Conservation (phyloP, 768 basidiomycete species). For the Dacryopinax primogenitus region DNA sequence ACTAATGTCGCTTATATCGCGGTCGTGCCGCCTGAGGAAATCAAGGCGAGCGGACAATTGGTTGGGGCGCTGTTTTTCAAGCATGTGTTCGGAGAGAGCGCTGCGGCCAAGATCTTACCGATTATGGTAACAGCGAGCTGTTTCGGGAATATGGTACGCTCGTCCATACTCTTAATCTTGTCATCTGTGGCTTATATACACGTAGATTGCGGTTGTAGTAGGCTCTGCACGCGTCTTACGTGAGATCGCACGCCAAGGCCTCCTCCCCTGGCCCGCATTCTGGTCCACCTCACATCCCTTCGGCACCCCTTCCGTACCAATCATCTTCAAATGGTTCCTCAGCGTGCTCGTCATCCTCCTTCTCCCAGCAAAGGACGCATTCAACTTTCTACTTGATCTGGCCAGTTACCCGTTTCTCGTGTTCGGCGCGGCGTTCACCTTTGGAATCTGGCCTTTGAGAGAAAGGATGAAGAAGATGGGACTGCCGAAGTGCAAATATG, state of each 20-base stretch:
- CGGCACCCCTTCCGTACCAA: slow-evolving; percentile 48
- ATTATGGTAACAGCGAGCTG: slow-evolving; percentile 18
- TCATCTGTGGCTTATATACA: not conserved
- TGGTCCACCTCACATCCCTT: slow-evolving; percentile 64
- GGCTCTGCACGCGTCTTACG: slow-evolving; percentile 28
- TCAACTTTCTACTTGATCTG: slow-evolving; percentile 53
- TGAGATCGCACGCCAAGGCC: slow-evolving; percentile 58
- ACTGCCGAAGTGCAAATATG: slow-evolving; percentile 19
- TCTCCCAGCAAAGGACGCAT: slow-evolving; percentile 61
- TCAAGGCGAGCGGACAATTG: slow-evolving; percentile 48
- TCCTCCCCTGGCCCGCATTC: slow-evolving; percentile 51
- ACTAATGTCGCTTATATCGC: slow-evolving; percentile 65
- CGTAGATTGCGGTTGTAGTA: not conserved
- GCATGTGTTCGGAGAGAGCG: slow-evolving; percentile 50
- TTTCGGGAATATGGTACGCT: slow-evolving; percentile 41
- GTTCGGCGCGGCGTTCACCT: slow-evolving; percentile 23
- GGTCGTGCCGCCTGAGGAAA: slow-evolving; percentile 57
- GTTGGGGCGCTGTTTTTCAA: slow-evolving; percentile 67
- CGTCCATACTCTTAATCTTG: not conserved
- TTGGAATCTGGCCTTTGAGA: slow-evolving; percentile 27
- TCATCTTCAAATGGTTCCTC: slow-evolving; percentile 49
- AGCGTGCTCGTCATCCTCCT: slow-evolving; percentile 43
- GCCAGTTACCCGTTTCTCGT: slow-evolving; percentile 30
- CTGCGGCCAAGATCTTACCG: slow-evolving; percentile 51
- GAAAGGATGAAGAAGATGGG: slow-evolving; percentile 22